Evolutionary conservation across 1,284 basidiomycete genomes (phyloP).

Genomic region (Kwoniella shivajii): DNA sequence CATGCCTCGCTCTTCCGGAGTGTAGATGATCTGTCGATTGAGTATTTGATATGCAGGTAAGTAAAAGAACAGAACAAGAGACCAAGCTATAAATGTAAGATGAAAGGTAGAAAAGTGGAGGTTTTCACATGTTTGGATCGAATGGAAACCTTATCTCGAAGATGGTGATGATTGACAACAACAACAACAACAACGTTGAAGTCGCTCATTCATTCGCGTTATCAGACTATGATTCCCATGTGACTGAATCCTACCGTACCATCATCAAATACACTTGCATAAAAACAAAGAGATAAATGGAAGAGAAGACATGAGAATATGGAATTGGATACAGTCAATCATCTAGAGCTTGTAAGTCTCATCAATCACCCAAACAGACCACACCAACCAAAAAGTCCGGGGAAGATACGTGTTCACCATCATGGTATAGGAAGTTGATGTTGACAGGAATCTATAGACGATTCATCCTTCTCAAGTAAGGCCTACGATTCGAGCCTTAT

Average conservation of each 20-base stretch:
- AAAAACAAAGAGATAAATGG: background rate
- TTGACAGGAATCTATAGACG: constrained; percentile 21
- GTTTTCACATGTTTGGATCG: background rate
- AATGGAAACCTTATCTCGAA: background rate
- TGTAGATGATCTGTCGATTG: background rate
- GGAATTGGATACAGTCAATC: constrained; percentile 20
- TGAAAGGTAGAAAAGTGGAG: background rate
- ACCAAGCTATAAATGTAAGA: background rate
- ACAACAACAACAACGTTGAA: background rate
- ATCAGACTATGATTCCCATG: background rate
- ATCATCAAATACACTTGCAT: too few species aligned
- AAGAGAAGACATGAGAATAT: background rate
- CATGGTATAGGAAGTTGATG: background rate
- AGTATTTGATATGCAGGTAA: too few species aligned
- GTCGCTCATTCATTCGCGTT: background rate
- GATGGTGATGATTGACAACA: background rate
- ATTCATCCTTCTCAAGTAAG: constrained; percentile 35
- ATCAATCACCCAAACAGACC: background rate
- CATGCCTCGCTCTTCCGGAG: background rate
- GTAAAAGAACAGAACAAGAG: background rate
- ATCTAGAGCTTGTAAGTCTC: constrained; percentile 18
- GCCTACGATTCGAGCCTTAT: constrained; percentile 34
- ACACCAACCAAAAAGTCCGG: too few species aligned
- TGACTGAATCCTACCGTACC: too few species aligned
- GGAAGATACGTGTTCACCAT: too few species aligned